These are phyloP conservation scores for Erigeron canadensis DNA, from an alignment of 129 eudicot species.

Conservation along the genomic window DNA sequence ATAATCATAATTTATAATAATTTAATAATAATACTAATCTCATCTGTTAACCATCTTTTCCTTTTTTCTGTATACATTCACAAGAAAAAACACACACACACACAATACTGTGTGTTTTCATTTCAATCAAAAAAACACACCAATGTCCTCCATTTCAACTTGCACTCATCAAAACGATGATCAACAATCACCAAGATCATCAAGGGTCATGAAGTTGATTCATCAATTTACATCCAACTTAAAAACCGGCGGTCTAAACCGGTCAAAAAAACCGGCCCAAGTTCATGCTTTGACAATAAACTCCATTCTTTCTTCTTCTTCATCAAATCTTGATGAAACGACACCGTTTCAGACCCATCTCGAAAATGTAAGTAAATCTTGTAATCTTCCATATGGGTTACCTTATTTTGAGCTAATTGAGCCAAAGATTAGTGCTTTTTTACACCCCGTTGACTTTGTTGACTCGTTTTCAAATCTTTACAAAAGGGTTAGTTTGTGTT, in stretches of 20 bases:
- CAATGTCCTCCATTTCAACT: constrained; percentile 31
- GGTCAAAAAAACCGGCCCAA: constrained; percentile 59
- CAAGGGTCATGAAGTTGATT: constrained; percentile 45
- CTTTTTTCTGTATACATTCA: no score
- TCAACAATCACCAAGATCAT: constrained; percentile 38
- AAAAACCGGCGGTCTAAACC: constrained; percentile 48
- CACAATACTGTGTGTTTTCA: constrained; percentile 4
- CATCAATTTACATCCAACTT: constrained; percentile 38
- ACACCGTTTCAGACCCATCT: not conserved
- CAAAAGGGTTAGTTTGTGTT: constrained; percentile 25
- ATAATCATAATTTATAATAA: no score
- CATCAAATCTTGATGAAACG: constrained; percentile 28
- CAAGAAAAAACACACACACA: not conserved
- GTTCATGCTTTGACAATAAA: constrained; percentile 64
- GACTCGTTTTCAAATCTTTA: constrained; percentile 42
- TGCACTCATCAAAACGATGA: constrained; percentile 24
- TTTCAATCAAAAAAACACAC: constrained; percentile 22
- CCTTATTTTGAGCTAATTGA: constrained; percentile 43
- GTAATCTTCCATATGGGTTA: constrained; percentile 44
- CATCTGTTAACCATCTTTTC: no score
- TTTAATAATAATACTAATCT: no score
- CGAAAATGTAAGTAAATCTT: constrained; percentile 18
- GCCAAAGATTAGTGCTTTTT: constrained; percentile 41
- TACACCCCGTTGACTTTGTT: constrained; percentile 47
- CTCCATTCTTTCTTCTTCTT: constrained; percentile 41